Evolutionary conservation across 306 rosid genomes (phyloP), one percentile per base, ranked within the genome.

Genomic region (Prunus kanzakura): DNA sequence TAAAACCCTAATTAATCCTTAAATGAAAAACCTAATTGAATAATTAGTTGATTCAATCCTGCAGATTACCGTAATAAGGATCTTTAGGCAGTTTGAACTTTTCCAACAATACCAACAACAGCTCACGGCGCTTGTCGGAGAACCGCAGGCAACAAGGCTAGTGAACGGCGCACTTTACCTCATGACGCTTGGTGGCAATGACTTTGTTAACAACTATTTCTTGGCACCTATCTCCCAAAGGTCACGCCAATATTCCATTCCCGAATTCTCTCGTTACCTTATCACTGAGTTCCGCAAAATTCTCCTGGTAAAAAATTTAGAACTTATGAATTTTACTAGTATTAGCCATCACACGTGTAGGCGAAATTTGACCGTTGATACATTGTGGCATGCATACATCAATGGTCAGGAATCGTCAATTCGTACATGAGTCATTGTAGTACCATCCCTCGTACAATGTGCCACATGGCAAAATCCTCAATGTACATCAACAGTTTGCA

Each of bases 181-280:
- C 25, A 82, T 91, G 11, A 88, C 96, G 2, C 63, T 91, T 0
- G 93, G 96, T 3, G 91, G 96, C 11, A 91, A 91, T 60, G 91
- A 91, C 77, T 88, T 80, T 14, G 90, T 91, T 22, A 91, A 91
- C 84, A 91, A 88, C 79, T 91, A 88, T 49, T 91, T 88, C 67
- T 19, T 76, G 43, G 74, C 77, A 4, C 93, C 91, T 3, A 1
- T 62, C 64, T 71, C 93, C 0, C 76, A 70, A 3, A 78, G 96
- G 64, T 85, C 88, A 15, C 89, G 80, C 54, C 96, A 88, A 73
- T 91, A 76, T 79, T 52, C 90, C 7, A 55, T 29, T 29, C 90
- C 91, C 0, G 84, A 79, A 11, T 88, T 52, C 60, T 83, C 78
- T 58, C n/a, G 63, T 22, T 87, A 74, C 73, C 74, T 91, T 73